phyloP scores from a whole-genome alignment of 345 rosid species.

The Gossypium stocksii region DNA sequence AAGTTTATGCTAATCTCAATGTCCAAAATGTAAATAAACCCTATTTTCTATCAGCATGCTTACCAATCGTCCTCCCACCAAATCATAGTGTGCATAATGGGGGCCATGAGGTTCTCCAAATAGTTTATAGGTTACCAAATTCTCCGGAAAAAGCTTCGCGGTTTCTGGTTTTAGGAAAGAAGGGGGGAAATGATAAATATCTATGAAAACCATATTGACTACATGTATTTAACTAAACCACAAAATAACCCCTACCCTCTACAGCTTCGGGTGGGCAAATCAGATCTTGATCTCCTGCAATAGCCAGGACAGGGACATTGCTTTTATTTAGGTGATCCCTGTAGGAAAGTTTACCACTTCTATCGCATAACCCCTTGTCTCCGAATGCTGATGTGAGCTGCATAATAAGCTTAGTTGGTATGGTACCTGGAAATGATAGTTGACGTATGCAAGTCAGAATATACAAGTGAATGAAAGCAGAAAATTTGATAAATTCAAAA shows the following conservation, averaged over 20 bases:
- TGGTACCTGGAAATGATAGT: constrained; percentile 54
- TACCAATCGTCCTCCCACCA: constrained; percentile 72
- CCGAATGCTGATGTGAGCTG: constrained; percentile 92
- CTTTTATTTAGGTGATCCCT: constrained; percentile 57
- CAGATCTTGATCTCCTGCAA: constrained; percentile 89
- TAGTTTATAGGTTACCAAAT: constrained; percentile 52
- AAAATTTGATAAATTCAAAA: not conserved
- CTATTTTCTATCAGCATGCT: constrained; percentile 14
- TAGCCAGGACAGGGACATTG: constrained; percentile 72
- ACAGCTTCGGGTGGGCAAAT: constrained; percentile 96
- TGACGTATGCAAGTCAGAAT: not conserved
- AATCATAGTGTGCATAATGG: constrained; percentile 75
- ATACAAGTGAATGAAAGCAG: not conserved
- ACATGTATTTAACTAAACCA: not conserved
- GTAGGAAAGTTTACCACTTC: constrained; percentile 70
- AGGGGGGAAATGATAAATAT: constrained; percentile 11
- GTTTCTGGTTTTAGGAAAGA: constrained; percentile 42
- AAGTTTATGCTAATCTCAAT: not conserved
- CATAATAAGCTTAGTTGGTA: constrained; percentile 81
- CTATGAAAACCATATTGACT: not conserved
- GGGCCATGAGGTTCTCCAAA: constrained; percentile 60
- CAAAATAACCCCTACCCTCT: constrained; percentile 44
- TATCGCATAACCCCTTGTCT: constrained; percentile 76
- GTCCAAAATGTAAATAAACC: not conserved
- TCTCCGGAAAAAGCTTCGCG: constrained; percentile 45